phyloP scores from a whole-genome alignment of 352 stramenopile genomes.

The Pythium plurisporium region DNA sequence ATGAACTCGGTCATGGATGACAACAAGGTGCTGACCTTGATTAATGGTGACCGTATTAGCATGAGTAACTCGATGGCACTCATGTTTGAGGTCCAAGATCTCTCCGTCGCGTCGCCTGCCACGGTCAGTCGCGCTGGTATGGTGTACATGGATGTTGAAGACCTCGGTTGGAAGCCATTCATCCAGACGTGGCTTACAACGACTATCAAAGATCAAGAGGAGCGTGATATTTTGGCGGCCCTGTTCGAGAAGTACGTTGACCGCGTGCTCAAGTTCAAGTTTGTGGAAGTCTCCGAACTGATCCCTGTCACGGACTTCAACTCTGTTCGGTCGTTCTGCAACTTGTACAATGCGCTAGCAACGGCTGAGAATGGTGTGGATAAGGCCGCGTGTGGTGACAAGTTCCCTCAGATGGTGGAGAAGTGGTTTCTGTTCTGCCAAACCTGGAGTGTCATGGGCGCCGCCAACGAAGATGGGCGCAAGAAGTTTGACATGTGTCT shows the following conservation, averaged over 20 bases:
- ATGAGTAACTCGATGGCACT: slow-evolving; percentile 85
- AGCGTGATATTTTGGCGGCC: slow-evolving; percentile 57
- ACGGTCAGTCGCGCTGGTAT: slow-evolving; percentile 90
- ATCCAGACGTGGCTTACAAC: slow-evolving; percentile 64
- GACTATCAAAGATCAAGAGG: slow-evolving; percentile 59
- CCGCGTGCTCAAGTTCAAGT: slow-evolving; percentile 47
- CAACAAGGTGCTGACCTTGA: slow-evolving; percentile 84
- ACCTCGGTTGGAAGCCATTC: slow-evolving; percentile 79
- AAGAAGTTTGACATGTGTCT: slow-evolving; percentile 86
- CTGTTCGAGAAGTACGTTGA: slow-evolving; percentile 31
- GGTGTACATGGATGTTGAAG: slow-evolving; percentile 89
- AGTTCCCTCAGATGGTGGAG: slow-evolving; percentile 62
- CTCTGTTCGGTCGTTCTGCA: slow-evolving; percentile 80
- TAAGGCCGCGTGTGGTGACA: slow-evolving; percentile 52
- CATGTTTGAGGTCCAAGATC: slow-evolving; percentile 92
- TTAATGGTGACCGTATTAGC: slow-evolving; percentile 87
- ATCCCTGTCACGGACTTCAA: slow-evolving; percentile 82
- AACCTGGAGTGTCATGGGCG: slow-evolving; percentile 83
- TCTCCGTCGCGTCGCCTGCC: slow-evolving; percentile 83
- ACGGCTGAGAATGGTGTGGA: slow-evolving; percentile 72
- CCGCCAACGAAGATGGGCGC: slow-evolving; percentile 79
- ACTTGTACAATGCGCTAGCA: slow-evolving; percentile 76
- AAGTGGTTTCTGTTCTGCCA: slow-evolving; percentile 86
- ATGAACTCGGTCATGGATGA: slow-evolving; percentile 90
- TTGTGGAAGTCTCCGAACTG: slow-evolving; percentile 59